Base-by-base conservation (phyloP, 1,139 yeast species). In the Nakaseomyces nivariensis region DNA sequence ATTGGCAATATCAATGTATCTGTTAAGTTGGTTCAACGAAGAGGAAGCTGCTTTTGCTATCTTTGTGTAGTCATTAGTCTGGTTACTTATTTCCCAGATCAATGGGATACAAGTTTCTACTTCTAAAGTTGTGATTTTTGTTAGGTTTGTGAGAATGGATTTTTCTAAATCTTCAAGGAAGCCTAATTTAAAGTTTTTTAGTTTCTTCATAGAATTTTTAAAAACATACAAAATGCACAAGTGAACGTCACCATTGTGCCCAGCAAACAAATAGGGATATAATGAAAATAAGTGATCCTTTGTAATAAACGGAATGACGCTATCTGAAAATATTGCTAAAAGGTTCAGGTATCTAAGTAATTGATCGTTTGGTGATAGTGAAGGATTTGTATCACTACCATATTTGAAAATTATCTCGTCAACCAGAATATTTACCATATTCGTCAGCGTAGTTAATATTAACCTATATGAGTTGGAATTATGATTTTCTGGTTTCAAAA, bases 31-130 rank as follows among this genome's bases (percentile, higher is more conserved):
- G 29, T 67, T 68, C 54, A 86, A 63, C 47, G 85, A 77, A 0
- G 89, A 77, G 0, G 79, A 66, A 13, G 85, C 75, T 0, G 88
- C 88, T 56, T 73, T 79, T 0, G 80, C 77, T 8, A 85, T 58
- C 54, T 77, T 77, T 0, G 62, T 53, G 0, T 76, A 73, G 52
- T 77, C 79, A 1, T 72, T 69, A 42, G 72, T 70, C 57, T 75
- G 66, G 9, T 58, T 62, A 4, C 85, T 72, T 1, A 85, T 68
- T 8, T 66, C 66, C 83, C 88, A 80, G 5, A 79, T 67, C 51
- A 86, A 73, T 2, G 89, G 86, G 60, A 85, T 74, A 0, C 89
- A 95, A 56, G 81, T 81, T 29, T 77, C 78, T 11, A 86, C 64
- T 56, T 85, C 90, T 51, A 65, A 71, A 0, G 74, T 71, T 49